Conservation (phyloP, 2,329 filamentous ascomycete species). For the Trichophyton mentagrophytes region DNA sequence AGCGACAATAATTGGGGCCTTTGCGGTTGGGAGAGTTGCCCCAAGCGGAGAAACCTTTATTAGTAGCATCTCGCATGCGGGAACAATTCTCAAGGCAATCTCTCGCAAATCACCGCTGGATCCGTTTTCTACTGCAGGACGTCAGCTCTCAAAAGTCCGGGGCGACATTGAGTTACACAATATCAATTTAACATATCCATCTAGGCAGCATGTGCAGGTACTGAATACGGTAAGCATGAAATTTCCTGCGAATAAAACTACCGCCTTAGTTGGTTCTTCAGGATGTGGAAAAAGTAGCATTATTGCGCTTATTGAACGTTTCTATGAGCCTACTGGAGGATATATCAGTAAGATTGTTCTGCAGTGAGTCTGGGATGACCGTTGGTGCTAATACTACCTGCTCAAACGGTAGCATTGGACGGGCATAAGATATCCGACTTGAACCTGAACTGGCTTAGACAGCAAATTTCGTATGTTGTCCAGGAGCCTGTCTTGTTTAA, state of each 20-base stretch:
- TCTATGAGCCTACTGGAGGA: slow-evolving; percentile 53
- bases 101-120: slow-evolving; percentile 31
- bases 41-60: slow-evolving; percentile 43
- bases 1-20: slow-evolving; percentile 38
- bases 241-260: slow-evolving; percentile 69
- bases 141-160: slow-evolving; percentile 21
- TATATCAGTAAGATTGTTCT: background rate
- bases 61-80: slow-evolving; percentile 34
- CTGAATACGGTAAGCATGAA: slow-evolving; percentile 39
- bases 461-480: slow-evolving; percentile 50
- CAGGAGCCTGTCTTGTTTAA: slow-evolving; percentile 59
- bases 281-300: slow-evolving; percentile 39
- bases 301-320: slow-evolving; percentile 30
- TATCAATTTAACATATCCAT: slow-evolving; percentile 38
- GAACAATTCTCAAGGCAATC: slow-evolving; percentile 9
- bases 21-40: slow-evolving; percentile 47
- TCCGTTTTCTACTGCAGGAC: slow-evolving; percentile 17
- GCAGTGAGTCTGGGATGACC: background rate
- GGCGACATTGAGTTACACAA: slow-evolving; percentile 25
- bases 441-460: slow-evolving; percentile 54
- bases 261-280: slow-evolving; percentile 55
- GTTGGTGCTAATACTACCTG: slow-evolving; percentile 31
- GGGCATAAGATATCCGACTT: slow-evolving; percentile 60
- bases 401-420: slow-evolving; percentile 61
- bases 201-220: slow-evolving; percentile 20